These are phyloP conservation scores for Bocquillonia castaneifolia DNA, from an alignment of 441 rosid species.

Conservation along the genomic window DNA sequence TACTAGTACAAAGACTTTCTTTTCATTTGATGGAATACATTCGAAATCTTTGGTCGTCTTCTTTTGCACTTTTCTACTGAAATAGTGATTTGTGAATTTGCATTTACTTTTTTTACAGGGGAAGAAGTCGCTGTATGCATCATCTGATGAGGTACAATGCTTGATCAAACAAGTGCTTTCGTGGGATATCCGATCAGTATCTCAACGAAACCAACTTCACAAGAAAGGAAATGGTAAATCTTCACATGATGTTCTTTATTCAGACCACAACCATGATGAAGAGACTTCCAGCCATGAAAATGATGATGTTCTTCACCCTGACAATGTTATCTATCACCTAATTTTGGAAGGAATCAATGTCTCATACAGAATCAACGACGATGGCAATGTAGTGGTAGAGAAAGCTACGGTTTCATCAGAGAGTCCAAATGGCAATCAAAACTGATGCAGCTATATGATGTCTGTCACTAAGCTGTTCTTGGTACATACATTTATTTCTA, in stretches of 20 bases:
- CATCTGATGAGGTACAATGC: slow-evolving; percentile 53
- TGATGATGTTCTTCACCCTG: slow-evolving; percentile 13
- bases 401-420: slow-evolving; percentile 32
- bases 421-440: slow-evolving; percentile 12
- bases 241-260: slow-evolving; percentile 12
- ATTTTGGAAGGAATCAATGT: slow-evolving; percentile 67
- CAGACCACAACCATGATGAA: slow-evolving; percentile 25
- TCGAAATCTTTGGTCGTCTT: background rate
- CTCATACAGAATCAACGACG: slow-evolving; percentile 52
- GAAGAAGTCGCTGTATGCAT: slow-evolving; percentile 60
- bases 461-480: slow-evolving; percentile 4
- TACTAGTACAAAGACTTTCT: background rate
- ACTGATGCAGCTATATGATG: slow-evolving; percentile 22
- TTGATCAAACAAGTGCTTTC: slow-evolving; percentile 68
- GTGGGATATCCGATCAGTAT: slow-evolving; percentile 88
- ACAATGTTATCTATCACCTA: slow-evolving; percentile 50
- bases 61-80: background rate
- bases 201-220: slow-evolving; percentile 64
- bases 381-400: slow-evolving; percentile 55
- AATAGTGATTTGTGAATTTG: slow-evolving; percentile 7
- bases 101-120: slow-evolving; percentile 47
- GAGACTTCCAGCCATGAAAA: slow-evolving; percentile 16
- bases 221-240: slow-evolving; percentile 16
- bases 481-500: too few species aligned
- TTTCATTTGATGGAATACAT: background rate